phyloP scores from a whole-genome alignment of 257 asterid genomes.

The Solanum appendiculatum region DNA sequence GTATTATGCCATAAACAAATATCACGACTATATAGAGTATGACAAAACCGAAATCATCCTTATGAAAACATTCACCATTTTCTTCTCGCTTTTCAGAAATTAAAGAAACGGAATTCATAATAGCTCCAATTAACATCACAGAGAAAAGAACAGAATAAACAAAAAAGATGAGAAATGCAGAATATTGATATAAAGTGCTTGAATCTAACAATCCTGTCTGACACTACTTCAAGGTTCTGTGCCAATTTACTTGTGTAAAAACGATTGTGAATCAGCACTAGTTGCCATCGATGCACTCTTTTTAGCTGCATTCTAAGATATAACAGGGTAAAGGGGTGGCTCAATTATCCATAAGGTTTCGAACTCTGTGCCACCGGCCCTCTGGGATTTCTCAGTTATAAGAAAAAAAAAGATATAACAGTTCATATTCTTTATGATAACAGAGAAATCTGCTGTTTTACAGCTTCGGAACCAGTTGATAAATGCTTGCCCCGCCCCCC shows the following conservation, averaged over 20 bases:
- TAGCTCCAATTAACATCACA: neutral
- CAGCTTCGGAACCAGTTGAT: too few species aligned
- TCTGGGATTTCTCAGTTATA: neutral
- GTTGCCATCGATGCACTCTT: neutral
- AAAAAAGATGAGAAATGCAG: neutral
- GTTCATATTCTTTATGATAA: too few species aligned
- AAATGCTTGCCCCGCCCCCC: neutral
- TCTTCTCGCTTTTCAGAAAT: neutral
- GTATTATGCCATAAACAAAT: neutral
- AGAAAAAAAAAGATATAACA: neutral
- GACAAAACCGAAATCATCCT: neutral
- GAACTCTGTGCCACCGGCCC: neutral
- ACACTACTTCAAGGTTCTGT: neutral
- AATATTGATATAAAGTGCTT: neutral
- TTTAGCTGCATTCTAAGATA: neutral
- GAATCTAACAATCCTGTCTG: neutral
- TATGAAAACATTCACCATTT: neutral
- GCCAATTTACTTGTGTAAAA: neutral
- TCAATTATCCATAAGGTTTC: neutral
- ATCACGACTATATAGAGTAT: neutral
- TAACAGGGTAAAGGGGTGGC: neutral
- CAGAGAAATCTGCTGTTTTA: too few species aligned
- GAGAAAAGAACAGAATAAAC: neutral
- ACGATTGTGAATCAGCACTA: neutral
- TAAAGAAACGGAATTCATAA: neutral